Evolutionary conservation across 108 stramenopile genomes (phyloP), one percentile per base, ranked within the genome.

Genomic region (Skeletonema menzelii): DNA sequence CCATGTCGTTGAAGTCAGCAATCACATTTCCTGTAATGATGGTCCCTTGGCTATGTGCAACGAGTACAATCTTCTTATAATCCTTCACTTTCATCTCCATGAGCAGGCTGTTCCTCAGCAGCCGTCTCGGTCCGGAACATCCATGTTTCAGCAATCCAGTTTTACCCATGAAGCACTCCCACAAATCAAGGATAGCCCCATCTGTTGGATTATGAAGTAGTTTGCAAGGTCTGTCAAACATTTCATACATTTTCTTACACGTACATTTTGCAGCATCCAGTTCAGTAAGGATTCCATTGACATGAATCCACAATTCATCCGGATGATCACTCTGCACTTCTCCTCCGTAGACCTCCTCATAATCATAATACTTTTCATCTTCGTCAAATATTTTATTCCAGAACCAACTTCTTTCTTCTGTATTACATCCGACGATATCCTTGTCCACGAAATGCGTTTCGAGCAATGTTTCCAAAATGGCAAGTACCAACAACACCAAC

Each of bases 21-120:
- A 58, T 40, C 24, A 58, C 57, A 58, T 58, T 58, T 4, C 57
- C 57, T 12, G 20, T 58, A 58, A 58, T 58, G 57, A 58, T 58
- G 4, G 57, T 58, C 4, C 57, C 57, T 5, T 58, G 57, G 3
- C 20, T 22, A 40, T 58, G 57, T 26, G 57, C 57, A 22, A 58
- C 20, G 20, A 58, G 32, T 22, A 58, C 57, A 58, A 58, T 58
- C 27, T 58, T 58, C 11, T 58, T 58, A 20, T 58, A 58, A 40
- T 58, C 27, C 4, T 58, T 58, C 2, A n/a, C n/a, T n/a, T 58
- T 24, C 57, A 58, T 58, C 57, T 58, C 57, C 57, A 6, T 6
- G 3, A 0, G 5, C 20, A 58, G 57, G 4, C 0, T 40, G 27
- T 34, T 34, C 26, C 57, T 12, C 1, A 58, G 14, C 57, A 27